These are phyloP conservation scores for Amanita fuliginea DNA, from an alignment of 768 basidiomycete genomes.

Conservation along the genomic window DNA sequence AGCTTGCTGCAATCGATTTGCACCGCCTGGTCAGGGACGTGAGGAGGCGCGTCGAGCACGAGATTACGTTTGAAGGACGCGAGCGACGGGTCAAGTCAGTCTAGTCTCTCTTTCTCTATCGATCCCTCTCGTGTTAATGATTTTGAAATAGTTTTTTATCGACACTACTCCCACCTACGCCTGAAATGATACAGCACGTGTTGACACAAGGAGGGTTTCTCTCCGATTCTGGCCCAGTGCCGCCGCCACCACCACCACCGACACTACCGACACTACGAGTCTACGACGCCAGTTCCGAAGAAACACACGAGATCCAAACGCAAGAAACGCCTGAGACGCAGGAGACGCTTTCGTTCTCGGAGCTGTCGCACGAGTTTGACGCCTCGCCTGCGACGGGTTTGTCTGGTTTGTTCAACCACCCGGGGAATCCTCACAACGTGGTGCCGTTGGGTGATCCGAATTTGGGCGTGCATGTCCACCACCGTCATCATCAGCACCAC, in stretches of 20 bases:
- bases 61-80: constrained; percentile 47
- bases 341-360: constrained; percentile 14
- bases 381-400: constrained; percentile 13
- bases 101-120: constrained; percentile 13
- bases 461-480: no score
- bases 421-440: constrained; percentile 3
- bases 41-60: constrained; percentile 65
- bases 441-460: no score
- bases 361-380: constrained; percentile 21
- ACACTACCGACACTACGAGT: no score
- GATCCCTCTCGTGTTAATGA: neutral
- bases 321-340: constrained; percentile 8
- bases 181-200: constrained; percentile 58
- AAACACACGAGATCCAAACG: constrained; percentile 3
- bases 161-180: constrained; percentile 65
- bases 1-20: constrained; percentile 60
- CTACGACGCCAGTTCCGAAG: neutral
- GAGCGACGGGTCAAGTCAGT: constrained; percentile 44
- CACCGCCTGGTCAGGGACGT: constrained; percentile 62
- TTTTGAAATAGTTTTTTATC: constrained; percentile 46
- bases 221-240: neutral
- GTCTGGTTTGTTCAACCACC: constrained; percentile 9
- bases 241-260: neutral
- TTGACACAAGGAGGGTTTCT: constrained; percentile 52
- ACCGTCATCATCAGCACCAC: no score